A percentile compares a stretch with the other conserved stretches of the same genome.
These are phyloP conservation scores for Backusella tarrabulga DNA, from an alignment of 192 early-diverging fungal genomes.

Conservation along the genomic window DNA sequence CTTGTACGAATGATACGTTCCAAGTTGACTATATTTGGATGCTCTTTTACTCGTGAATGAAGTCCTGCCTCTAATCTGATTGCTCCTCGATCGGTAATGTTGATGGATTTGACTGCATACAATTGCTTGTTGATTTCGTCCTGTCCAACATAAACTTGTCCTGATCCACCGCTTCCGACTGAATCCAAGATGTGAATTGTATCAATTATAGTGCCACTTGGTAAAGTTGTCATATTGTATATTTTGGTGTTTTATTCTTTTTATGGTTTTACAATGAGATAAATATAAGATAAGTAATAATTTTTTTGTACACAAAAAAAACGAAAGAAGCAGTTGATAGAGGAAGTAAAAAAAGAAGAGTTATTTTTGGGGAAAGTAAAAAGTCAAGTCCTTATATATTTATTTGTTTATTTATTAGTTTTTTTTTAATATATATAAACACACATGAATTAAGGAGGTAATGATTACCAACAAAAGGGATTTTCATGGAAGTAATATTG, in stretches of 20 bases:
- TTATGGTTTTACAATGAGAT: neutral
- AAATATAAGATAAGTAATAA: neutral
- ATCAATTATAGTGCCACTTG: constrained; percentile 34
- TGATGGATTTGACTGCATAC: neutral
- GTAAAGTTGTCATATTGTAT: neutral
- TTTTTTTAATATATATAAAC: constrained; percentile 5
- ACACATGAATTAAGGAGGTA: neutral
- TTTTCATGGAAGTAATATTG: neutral
- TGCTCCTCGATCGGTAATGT: constrained; percentile 19
- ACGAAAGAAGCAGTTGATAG: neutral
- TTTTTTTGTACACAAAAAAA: neutral
- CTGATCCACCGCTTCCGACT: constrained; percentile 73
- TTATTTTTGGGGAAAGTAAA: neutral
- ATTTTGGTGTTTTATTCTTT: too few species aligned
- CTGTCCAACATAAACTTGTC: constrained; percentile 68
- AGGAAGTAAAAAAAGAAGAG: neutral
- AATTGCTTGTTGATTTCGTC: constrained; percentile 19
- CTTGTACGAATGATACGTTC: constrained; percentile 60
- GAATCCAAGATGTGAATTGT: constrained; percentile 43
- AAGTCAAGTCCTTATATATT: neutral
- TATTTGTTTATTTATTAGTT: neutral
- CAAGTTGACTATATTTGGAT: constrained; percentile 65
- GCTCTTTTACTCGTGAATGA: constrained; percentile 60
- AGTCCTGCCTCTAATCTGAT: constrained; percentile 67
- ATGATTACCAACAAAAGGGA: neutral